These are phyloP conservation scores for Colletotrichum magnum DNA, from an alignment of 2,329 filamentous ascomycete species.

Conservation along the genomic window DNA sequence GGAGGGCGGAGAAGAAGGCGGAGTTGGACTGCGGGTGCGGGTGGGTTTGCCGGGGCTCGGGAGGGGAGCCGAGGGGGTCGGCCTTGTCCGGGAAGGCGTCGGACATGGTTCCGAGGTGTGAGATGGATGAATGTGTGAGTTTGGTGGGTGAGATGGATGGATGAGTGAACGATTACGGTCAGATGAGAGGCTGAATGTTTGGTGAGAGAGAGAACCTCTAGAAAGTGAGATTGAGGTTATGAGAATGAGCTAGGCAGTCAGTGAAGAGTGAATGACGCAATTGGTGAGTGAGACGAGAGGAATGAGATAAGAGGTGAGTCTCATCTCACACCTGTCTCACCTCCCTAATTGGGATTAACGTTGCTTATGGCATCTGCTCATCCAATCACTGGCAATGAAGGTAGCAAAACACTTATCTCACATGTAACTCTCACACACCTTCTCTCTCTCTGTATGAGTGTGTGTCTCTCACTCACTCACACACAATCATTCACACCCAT, in stretches of 20 bases:
- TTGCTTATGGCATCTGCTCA: constrained; percentile 15
- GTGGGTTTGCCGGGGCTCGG: neutral
- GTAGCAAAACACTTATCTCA: neutral
- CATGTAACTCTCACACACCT: neutral
- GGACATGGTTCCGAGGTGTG: neutral
- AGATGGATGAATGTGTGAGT: neutral
- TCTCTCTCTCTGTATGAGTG: no score
- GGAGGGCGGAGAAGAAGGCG: constrained; percentile 30
- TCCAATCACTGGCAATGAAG: constrained; percentile 15
- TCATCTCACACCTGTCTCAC: constrained; percentile 2
- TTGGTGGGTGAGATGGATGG: neutral
- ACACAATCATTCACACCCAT: neutral
- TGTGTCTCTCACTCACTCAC: neutral
- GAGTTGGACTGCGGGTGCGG: constrained; percentile 14
- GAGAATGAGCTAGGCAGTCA: no score
- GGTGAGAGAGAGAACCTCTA: no score
- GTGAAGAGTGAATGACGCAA: no score
- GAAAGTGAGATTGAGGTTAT: no score
- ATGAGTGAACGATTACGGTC: no score
- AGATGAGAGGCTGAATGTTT: no score
- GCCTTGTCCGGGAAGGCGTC: neutral
- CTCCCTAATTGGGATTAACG: constrained; percentile 32
- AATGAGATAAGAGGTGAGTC: neutral
- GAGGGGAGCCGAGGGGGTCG: neutral
- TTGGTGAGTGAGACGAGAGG: no score